phyloP scores from a whole-genome alignment of 257 asterid genomes.

The Asclepias syriaca region DNA sequence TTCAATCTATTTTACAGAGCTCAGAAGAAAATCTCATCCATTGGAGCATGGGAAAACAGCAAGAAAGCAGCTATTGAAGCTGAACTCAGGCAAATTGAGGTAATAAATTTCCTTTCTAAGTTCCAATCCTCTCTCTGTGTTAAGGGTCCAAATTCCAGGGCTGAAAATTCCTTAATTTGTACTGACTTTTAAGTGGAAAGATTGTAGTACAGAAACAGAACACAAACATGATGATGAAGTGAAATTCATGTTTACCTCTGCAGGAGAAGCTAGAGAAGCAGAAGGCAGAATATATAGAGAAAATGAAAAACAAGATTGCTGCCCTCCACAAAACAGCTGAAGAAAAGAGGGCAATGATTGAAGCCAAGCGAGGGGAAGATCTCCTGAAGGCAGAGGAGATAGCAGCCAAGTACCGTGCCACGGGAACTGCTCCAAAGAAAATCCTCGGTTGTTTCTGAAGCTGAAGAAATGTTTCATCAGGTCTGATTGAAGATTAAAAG shows the following conservation, averaged over 20 bases:
- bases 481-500: constrained; percentile 13
- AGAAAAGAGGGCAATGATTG: constrained; percentile 66
- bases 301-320: constrained; percentile 69
- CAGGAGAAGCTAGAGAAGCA: constrained; percentile 78
- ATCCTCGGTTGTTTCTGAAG: constrained; percentile 66
- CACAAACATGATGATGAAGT: neutral
- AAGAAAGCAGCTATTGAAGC: constrained; percentile 85
- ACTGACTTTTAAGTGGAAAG: neutral
- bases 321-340: constrained; percentile 72
- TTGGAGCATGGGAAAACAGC: constrained; percentile 89
- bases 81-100: constrained; percentile 84
- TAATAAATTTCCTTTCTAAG: constrained; percentile 17
- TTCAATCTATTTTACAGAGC: constrained; percentile 44
- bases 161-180: neutral
- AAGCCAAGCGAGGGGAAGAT: constrained; percentile 82
- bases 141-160: neutral
- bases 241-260: neutral
- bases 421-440: constrained; percentile 85
- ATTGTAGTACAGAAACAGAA: neutral
- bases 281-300: constrained; percentile 74
- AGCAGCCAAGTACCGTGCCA: constrained; percentile 83
- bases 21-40: constrained; percentile 60
- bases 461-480: constrained; percentile 12
- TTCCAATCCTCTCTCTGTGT: neutral
- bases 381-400: constrained; percentile 84